phyloP scores from a whole-genome alignment of 148 eudicot genomes.

The Arctostaphylos glauca region DNA sequence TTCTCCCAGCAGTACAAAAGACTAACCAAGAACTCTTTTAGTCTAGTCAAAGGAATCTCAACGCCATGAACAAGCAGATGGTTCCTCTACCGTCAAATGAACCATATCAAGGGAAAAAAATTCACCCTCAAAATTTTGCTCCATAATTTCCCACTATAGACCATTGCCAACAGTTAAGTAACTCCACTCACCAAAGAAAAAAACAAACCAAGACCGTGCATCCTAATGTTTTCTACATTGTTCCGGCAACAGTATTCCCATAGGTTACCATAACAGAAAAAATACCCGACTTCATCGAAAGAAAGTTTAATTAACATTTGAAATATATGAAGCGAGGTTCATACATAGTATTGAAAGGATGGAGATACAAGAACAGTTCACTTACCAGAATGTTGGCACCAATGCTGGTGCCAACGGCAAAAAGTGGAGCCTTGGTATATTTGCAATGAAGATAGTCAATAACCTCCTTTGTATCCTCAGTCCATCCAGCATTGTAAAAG shows the following conservation, averaged over 20 bases:
- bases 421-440: slow-evolving; percentile 66
- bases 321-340: background rate
- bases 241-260: background rate
- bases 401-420: slow-evolving; percentile 81
- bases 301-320: background rate
- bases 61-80: background rate
- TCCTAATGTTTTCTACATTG: background rate
- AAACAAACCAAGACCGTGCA: background rate
- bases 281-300: background rate
- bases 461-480: slow-evolving; percentile 68
- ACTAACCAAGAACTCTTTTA: background rate
- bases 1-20: background rate
- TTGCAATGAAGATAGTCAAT: slow-evolving; percentile 65
- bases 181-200: background rate
- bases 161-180: background rate
- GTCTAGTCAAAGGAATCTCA: background rate
- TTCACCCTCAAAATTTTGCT: background rate
- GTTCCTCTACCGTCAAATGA: background rate
- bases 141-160: background rate
- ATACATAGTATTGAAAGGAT: background rate
- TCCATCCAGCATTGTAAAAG: slow-evolving; percentile 97
- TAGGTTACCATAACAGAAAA: background rate
- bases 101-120: background rate
- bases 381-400: slow-evolving; percentile 91
- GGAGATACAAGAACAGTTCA: slow-evolving; percentile 7